Evolutionary conservation across 2,329 filamentous ascomycete genomes (phyloP).

Genomic region (Aspergillus puulaauensis): DNA sequence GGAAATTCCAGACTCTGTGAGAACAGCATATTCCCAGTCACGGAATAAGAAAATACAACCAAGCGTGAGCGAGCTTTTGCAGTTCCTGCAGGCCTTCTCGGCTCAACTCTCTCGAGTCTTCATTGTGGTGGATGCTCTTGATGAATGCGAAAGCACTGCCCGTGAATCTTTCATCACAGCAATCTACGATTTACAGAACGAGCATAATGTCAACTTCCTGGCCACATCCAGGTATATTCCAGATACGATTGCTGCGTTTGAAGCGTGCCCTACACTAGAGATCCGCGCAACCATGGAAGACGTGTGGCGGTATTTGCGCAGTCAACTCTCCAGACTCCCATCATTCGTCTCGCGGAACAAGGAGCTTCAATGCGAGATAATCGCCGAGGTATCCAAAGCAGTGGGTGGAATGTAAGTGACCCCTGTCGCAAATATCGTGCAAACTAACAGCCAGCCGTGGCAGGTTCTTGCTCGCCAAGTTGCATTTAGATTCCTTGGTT

Average conservation of each 20-base stretch:
- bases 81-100: constrained; percentile 14
- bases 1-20: constrained; percentile 23
- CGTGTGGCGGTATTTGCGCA: constrained; percentile 15
- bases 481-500: constrained; percentile 19
- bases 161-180: constrained; percentile 18
- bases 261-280: constrained; percentile 20
- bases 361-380: constrained; percentile 22
- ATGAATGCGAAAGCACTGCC: constrained; percentile 23
- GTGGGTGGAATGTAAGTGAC: constrained; percentile 34
- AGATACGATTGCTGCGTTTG: constrained; percentile 25
- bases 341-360: constrained; percentile 14
- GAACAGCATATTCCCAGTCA: constrained; percentile 14
- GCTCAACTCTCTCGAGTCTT: constrained; percentile 13
- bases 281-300: constrained; percentile 34
- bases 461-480: constrained; percentile 27
- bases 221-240: constrained; percentile 32
- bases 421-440: not conserved
- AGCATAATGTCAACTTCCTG: constrained; percentile 25
- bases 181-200: constrained; percentile 22
- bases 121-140: constrained; percentile 31
- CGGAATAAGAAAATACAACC: constrained; percentile 28
- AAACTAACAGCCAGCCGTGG: too few species aligned
- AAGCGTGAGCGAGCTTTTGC: not conserved
- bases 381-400: constrained; percentile 22
- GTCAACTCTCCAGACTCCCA: constrained; percentile 5